Evolutionary conservation across 441 rosid species (phyloP).

Genomic region (Pelargonium exstipulatum): DNA sequence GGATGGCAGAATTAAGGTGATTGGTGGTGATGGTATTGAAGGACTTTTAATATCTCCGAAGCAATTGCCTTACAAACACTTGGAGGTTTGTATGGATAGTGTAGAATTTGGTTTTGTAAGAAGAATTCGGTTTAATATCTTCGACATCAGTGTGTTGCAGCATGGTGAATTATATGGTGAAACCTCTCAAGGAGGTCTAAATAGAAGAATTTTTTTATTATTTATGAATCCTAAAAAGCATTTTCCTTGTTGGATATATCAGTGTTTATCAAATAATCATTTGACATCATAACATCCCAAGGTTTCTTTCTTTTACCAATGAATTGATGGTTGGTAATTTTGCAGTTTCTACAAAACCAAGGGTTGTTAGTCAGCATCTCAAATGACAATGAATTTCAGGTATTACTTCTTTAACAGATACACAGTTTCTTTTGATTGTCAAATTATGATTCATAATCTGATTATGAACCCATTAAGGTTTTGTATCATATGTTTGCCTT

Average conservation of each 20-base stretch:
- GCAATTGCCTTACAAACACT: constrained; percentile 48
- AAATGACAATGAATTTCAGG: constrained; percentile 58
- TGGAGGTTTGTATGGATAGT: constrained; percentile 41
- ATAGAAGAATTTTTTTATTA: not conserved
- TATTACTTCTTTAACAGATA: constrained; percentile 23
- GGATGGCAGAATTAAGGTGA: constrained; percentile 66
- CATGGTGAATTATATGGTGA: not conserved
- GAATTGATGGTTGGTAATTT: constrained; percentile 5
- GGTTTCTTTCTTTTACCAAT: not conserved
- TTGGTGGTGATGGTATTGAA: constrained; percentile 58
- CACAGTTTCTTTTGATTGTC: not conserved
- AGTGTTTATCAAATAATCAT: not conserved
- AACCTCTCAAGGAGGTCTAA: not conserved
- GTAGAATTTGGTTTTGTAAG: not conserved
- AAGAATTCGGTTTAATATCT: too few relatives aligned
- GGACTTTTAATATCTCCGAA: constrained; percentile 55
- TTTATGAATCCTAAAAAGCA: not conserved
- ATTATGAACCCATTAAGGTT: constrained; percentile 1
- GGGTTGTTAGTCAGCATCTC: constrained; percentile 55
- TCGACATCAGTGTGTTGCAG: not conserved
- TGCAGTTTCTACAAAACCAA: constrained; percentile 60
- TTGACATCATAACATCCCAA: not conserved
- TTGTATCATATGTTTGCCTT: not conserved
- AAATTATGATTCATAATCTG: constrained; percentile 14
- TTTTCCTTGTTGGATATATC: not conserved